Evolutionary conservation across 2,329 filamentous ascomycete species (phyloP), one percentile per base, ranked within the genome.

Genomic region (Mollisiaceae sp.): DNA sequence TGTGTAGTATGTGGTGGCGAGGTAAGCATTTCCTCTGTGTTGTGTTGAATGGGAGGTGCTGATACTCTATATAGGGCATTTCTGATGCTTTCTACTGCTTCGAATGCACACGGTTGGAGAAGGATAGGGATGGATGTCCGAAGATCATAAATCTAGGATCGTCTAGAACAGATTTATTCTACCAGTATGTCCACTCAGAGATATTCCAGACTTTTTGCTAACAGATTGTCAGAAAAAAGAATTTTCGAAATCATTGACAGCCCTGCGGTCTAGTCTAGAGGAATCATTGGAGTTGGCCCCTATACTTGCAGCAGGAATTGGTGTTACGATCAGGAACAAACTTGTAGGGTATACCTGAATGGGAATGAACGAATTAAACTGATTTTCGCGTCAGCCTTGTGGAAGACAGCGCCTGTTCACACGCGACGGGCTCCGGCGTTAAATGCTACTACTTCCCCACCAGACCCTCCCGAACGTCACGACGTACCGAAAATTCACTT

Each of bases 31-130:
- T 12, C 38, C 15, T 55, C 20, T 3, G 8, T 45, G 11, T 1
- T 27, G 11, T 32, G 22, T 8, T 32, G n/a, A 32, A 50, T 1
- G 24, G 38, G 45, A 27, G 27, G 24, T 57, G 38, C 65, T 73
- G 47, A 74, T 32, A 59, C 62, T 57, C 14, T 56, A 36, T 39
- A n/a, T 50, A 78, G 82, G 95, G 95, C 36, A 99, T 99, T 78
- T 95, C 91, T 39, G 95, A 99, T 78, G 95, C 95, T 59, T 98
- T 98, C 80, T 99, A 99, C 83, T 99, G 95, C 84, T 98, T 98
- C 77, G 95, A 99, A 81, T 99, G 95, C 79, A 99, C 95, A 65
- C 87, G 95, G 8, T 82, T 99, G 18, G 95, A 99, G 79, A 99
- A 98, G 81, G 95, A 99, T 78, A 85, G 95, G 67, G 95, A 99